A percentile compares a stretch with the other conserved stretches of the same genome.
These are phyloP conservation scores for Jamesozyma jinghongensis DNA, from an alignment of 805 yeast genomes.

Conservation along the genomic window DNA sequence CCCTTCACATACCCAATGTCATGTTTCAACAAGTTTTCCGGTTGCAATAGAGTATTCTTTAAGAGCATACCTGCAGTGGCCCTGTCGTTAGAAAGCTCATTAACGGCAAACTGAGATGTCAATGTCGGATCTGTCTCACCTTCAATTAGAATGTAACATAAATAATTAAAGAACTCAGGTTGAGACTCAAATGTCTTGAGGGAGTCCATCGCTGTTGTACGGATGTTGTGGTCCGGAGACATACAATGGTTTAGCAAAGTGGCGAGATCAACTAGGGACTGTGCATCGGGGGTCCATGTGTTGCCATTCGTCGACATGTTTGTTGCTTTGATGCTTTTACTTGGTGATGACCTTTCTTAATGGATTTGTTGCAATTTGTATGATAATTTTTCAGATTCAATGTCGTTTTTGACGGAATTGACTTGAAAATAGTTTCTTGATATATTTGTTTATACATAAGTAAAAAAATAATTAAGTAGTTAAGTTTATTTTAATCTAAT, in stretches of 20 bases:
- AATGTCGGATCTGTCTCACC: slow-evolving; percentile 38
- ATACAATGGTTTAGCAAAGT: slow-evolving; percentile 63
- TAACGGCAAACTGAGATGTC: slow-evolving; percentile 11
- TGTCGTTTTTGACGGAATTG: too few relatives aligned
- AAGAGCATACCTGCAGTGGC: slow-evolving; percentile 85
- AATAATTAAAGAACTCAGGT: slow-evolving; percentile 74
- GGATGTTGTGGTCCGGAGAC: slow-evolving; percentile 44
- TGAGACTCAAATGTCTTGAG: slow-evolving; percentile 58
- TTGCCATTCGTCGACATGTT: too few relatives aligned
- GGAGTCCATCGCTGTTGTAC: slow-evolving; percentile 65
- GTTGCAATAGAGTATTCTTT: slow-evolving; percentile 58
- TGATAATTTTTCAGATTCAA: too few relatives aligned
- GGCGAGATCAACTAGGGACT: slow-evolving; percentile 54
- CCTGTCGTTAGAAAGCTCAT: slow-evolving; percentile 33
- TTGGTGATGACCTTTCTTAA: not conserved
- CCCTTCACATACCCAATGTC: slow-evolving; percentile 37
- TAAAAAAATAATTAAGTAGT: too few relatives aligned
- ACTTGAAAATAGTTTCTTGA: too few relatives aligned
- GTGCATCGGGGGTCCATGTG: slow-evolving; percentile 62
- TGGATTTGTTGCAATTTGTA: not conserved
- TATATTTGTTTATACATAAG: too few relatives aligned
- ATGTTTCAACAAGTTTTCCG: slow-evolving; percentile 20
- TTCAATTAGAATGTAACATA: slow-evolving; percentile 60
- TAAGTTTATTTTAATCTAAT: too few relatives aligned
- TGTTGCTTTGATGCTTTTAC: not conserved